Base-by-base conservation (phyloP, 768 basidiomycete genomes). In the Tephrocybe sp. region DNA sequence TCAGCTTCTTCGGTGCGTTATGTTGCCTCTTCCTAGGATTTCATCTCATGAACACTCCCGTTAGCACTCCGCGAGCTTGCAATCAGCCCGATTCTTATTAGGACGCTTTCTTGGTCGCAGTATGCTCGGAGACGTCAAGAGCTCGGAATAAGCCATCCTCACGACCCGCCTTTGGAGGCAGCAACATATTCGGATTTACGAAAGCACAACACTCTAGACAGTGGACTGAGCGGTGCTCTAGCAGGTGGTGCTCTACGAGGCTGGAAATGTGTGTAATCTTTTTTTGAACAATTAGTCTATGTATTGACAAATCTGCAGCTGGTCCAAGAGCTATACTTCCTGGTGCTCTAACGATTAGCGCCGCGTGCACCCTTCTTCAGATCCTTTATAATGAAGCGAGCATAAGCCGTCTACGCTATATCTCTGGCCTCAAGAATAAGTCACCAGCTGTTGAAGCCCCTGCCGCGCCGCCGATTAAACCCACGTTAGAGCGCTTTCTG, bases 1-100 rank as follows among this genome's bases (percentile, higher is more conserved):
- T 81, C 8, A 79, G 84, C 0, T 94, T 94, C 70, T 93, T 94
- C 67, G 78, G 93, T 93, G 53, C 48, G 86, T 72, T 25, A 28
- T 38, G 18, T 18, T 9, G n/a, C 51, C 37, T 6, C 25, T 40
- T 17, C n/a, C n/a, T n/a, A n/a, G n/a, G n/a, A n/a, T n/a, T n/a
- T n/a, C n/a, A n/a, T n/a, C n/a, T n/a, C n/a, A n/a, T n/a, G n/a
- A n/a, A n/a, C n/a, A n/a, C n/a, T n/a, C n/a, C n/a, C n/a, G n/a
- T 14, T 56, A 93, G 93, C 81, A 51, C 64, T 88, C 46, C 81
- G 90, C 53, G 93, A 93, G 74, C 90, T 84, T 62, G 61, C 80
- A n/a, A 69, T 92, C 44, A 80, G 80, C 39, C 93, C 93, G 0
- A 51, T 79, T 1, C 68, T 92, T 37, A 69, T 76, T 8, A 67